Base-by-base conservation (phyloP, 805 yeast genomes). In the Candida incommunis region DNA sequence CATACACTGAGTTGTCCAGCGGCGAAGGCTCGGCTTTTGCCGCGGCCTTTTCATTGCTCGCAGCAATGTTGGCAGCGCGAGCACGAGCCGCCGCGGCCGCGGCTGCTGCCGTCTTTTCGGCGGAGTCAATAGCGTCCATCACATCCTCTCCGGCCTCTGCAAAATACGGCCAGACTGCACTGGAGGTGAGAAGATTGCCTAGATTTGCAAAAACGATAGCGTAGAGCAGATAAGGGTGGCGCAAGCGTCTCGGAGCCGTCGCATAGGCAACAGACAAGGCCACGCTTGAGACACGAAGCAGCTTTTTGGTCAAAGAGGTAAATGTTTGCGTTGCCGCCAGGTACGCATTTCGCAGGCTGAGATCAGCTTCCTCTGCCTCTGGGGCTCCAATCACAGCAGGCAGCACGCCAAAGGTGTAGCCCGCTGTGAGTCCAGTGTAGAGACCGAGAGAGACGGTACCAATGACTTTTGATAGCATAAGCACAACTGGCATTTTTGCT, bases 391-490 rank as follows among this genome's bases (percentile, higher is more conserved):
- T 40, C 20, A 47, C 45, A 11, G 51, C 52, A 15, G 48, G 45
- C 23, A 51, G 43, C 3, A 50, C 50, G 21, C 47, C 49, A 26
- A 49, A 44, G 41, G 54, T 45, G 37, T 46, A 53, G 43, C 18
- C 42, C 9, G 59, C 52, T 18, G 50, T 41, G 48, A 60, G 53
- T 22, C 64, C 64, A 42, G 66, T 61, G 51, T 63, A 56, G 22
- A 61, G 49, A 21, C 66, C 66, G 40, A 62, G 50, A 16, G 65
- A 54, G 23, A 58, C 58, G 24, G 65, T 62, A 9, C 65, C 66
- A 23, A 59, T 44, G 42, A 61, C 61, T 45, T 61, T 61, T 42
- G 64, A 54, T 22, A 60, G 44, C 31, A 61, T 54, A 11, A 58
- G 46, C 11, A 58, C 46, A 40, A 47, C 51, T 23, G 46, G 43